Conservation (phyloP, 2,329 filamentous ascomycete genomes). For the Pseudocercospora cruenta region DNA sequence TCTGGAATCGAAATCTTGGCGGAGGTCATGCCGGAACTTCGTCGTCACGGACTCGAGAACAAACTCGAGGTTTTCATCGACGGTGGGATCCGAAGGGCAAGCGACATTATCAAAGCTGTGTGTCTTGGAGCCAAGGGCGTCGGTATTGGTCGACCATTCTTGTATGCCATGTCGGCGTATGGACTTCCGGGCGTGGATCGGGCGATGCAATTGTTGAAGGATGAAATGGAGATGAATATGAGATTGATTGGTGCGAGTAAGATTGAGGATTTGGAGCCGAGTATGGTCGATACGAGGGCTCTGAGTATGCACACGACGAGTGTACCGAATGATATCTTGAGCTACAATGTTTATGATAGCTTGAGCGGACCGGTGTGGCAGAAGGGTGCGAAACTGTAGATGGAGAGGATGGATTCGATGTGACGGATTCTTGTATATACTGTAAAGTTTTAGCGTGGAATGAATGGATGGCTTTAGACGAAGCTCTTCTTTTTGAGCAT, state of each 20-base stretch:
- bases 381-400: slow-evolving; percentile 35
- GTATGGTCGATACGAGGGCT: slow-evolving; percentile 76
- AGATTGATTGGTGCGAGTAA: slow-evolving; percentile 79
- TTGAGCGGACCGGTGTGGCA: slow-evolving; percentile 43
- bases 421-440: not conserved
- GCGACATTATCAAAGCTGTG: slow-evolving; percentile 92
- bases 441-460: not conserved
- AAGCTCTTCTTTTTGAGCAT: not conserved
- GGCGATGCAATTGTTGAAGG: slow-evolving; percentile 73
- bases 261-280: slow-evolving; percentile 77
- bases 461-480: not conserved
- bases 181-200: slow-evolving; percentile 84
- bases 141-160: slow-evolving; percentile 90
- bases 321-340: slow-evolving; percentile 66
- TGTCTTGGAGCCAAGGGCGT: slow-evolving; percentile 91
- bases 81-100: slow-evolving; percentile 84
- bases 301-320: slow-evolving; percentile 63
- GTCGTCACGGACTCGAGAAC: slow-evolving; percentile 59
- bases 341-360: slow-evolving; percentile 59
- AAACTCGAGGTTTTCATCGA: slow-evolving; percentile 83
- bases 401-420: not conserved
- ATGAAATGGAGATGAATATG: slow-evolving; percentile 99
- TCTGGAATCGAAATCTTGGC: slow-evolving; percentile 88
- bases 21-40: slow-evolving; percentile 80
- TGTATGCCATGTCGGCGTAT: slow-evolving; percentile 95